These are phyloP conservation scores for Trichoderma gracile DNA, from an alignment of 2,329 filamentous ascomycete species.

Conservation along the genomic window DNA sequence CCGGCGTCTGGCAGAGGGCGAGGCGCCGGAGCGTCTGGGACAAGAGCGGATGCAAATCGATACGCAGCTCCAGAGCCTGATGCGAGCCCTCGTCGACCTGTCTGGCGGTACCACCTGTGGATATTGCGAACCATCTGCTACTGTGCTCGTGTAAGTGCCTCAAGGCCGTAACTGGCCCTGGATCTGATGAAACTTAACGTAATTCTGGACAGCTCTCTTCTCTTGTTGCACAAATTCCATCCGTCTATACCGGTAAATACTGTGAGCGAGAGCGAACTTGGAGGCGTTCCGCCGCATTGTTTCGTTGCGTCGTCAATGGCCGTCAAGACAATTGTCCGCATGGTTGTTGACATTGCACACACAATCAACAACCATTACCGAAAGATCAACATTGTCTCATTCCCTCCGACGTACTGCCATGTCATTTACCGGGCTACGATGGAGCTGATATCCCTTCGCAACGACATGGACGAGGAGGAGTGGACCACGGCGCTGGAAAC, in stretches of 20 bases:
- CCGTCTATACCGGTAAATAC: not conserved
- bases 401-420: slow-evolving; percentile 19
- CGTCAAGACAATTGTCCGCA: slow-evolving; percentile 10
- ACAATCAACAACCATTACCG: slow-evolving; percentile 7
- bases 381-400: not conserved
- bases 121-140: slow-evolving; percentile 12
- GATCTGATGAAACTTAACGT: not conserved
- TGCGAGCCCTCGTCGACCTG: not conserved
- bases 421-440: slow-evolving; percentile 14
- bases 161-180: not conserved
- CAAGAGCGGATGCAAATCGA: slow-evolving; percentile 3
- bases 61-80: slow-evolving; percentile 3
- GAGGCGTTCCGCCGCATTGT: not conserved
- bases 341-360: slow-evolving; percentile 17
- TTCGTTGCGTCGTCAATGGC: not conserved
- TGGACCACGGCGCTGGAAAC: slow-evolving; percentile 7
- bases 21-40: not conserved
- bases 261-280: not conserved
- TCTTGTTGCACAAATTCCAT: slow-evolving; percentile 6
- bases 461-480: slow-evolving; percentile 13
- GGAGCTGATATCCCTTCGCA: slow-evolving; percentile 18
- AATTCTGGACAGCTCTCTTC: not conserved
- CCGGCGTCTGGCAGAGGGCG: not conserved
- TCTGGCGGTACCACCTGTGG: not conserved
- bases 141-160: slow-evolving; percentile 13